These are phyloP conservation scores for Sporothrix pseudoabietina DNA, from an alignment of 2,329 filamentous ascomycete genomes.

Conservation along the genomic window DNA sequence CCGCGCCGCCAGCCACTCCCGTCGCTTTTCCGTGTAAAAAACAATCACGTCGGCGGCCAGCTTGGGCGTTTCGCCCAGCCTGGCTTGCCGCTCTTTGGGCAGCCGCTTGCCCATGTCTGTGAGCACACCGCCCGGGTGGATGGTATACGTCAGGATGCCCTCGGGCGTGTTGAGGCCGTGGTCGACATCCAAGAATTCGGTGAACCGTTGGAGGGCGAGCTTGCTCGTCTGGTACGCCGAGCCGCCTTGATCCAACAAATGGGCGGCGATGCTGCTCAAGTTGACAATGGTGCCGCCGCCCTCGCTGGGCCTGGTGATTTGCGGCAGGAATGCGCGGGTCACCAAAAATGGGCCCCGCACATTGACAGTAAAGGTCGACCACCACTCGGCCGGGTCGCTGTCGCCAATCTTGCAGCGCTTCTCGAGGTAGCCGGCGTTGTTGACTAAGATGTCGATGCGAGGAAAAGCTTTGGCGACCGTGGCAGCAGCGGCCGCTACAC, in stretches of 20 bases:
- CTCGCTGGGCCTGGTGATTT: slow-evolving; percentile 43
- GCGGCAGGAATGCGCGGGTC: slow-evolving; percentile 52
- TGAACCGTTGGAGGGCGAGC: slow-evolving; percentile 48
- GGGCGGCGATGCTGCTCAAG: slow-evolving; percentile 46
- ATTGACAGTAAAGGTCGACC: slow-evolving; percentile 53
- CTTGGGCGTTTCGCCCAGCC: slow-evolving; percentile 35
- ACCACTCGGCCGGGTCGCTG: slow-evolving; percentile 49
- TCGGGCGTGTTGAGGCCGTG: slow-evolving; percentile 42
- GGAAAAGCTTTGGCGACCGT: slow-evolving; percentile 41
- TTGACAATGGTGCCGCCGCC: slow-evolving; percentile 47
- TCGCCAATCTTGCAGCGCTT: slow-evolving; percentile 42
- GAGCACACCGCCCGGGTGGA: slow-evolving; percentile 51
- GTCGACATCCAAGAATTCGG: slow-evolving; percentile 49
- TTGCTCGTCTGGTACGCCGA: slow-evolving; percentile 53
- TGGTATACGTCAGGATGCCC: slow-evolving; percentile 46
- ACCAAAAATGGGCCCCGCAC: slow-evolving; percentile 52
- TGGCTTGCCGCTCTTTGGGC: slow-evolving; percentile 37
- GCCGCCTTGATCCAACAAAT: slow-evolving; percentile 40
- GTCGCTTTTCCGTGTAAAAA: slow-evolving; percentile 34
- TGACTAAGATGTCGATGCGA: slow-evolving; percentile 45
- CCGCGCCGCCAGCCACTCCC: slow-evolving; percentile 36
- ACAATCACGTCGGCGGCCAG: slow-evolving; percentile 37
- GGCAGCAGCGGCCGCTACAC: slow-evolving; percentile 42
- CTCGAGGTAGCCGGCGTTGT: slow-evolving; percentile 49
- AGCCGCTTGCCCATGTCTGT: slow-evolving; percentile 48